Conservation (phyloP, 495 filamentous ascomycete species). For the Aspergillus steynii region DNA sequence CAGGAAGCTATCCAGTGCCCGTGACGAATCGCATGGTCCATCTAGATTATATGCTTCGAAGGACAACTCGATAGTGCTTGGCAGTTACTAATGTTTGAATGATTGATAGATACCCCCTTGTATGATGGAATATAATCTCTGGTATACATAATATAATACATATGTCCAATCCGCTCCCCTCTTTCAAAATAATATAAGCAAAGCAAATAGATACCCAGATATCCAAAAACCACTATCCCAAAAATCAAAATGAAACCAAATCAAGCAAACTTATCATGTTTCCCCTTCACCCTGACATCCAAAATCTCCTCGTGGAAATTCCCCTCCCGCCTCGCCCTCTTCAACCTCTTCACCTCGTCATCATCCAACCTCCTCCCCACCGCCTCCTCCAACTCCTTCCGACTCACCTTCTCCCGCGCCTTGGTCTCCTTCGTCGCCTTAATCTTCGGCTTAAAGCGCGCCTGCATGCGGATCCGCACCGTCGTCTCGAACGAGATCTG, state of each 20-base stretch:
- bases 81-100: not conserved
- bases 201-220: not conserved
- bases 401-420: constrained; percentile 78
- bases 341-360: constrained; percentile 79
- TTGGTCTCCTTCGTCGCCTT: constrained; percentile 78
- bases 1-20: constrained; percentile 62
- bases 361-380: constrained; percentile 77
- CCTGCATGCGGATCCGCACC: constrained; percentile 88
- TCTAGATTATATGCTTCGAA: constrained; percentile 54
- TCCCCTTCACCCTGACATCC: constrained; percentile 88
- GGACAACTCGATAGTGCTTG: constrained; percentile 4
- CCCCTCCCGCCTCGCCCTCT: constrained; percentile 77
- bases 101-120: constrained; percentile 12
- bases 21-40: constrained; percentile 86
- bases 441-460: constrained; percentile 82
- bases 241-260: constrained; percentile 8
- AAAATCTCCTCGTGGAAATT: constrained; percentile 88
- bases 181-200: not conserved
- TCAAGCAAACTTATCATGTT: constrained; percentile 91
- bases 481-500: constrained; percentile 72
- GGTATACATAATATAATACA: constrained; percentile 5
- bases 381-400: constrained; percentile 81
- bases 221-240: not conserved
- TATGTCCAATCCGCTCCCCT: not conserved
- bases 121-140: not conserved